A percentile compares a stretch with the other conserved stretches of the same genome.
phyloP scores from a whole-genome alignment of 768 basidiomycete species.

The Pleurotus tuoliensis region DNA sequence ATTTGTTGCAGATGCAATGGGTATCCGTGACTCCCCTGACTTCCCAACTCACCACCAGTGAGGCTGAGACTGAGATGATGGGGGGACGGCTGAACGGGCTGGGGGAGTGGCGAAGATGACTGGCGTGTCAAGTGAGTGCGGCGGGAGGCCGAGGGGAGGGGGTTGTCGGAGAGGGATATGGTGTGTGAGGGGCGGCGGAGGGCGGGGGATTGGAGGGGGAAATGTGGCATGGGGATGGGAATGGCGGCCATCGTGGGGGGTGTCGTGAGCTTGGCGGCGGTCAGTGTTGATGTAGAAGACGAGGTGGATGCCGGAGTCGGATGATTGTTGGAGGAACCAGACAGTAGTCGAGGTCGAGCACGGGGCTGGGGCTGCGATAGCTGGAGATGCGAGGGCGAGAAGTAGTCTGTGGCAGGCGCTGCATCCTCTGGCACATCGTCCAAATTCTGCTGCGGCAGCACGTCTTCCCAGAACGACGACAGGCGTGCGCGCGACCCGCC shows the following conservation, averaged over 20 bases:
- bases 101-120: background rate
- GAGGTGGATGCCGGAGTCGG: background rate
- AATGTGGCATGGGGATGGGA: background rate
- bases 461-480: conserved; percentile 64
- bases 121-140: conserved; percentile 5
- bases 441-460: no score
- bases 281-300: background rate
- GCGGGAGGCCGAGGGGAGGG: background rate
- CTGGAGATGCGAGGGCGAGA: background rate
- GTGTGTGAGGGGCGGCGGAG: conserved; percentile 7
- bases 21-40: no score
- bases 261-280: background rate
- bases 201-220: background rate
- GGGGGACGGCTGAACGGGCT: background rate
- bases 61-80: background rate
- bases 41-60: no score
- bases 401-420: conserved; percentile 23
- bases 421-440: conserved; percentile 24
- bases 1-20: no score
- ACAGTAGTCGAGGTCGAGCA: no score
- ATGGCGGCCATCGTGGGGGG: background rate
- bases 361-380: no score
- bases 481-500: conserved; percentile 50
- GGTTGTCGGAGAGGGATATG: background rate
- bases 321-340: no score